A percentile compares a stretch with the other conserved stretches of the same genome.
Conservation (phyloP, 495 filamentous ascomycete species). For the Hypoxylon fragiforme region DNA sequence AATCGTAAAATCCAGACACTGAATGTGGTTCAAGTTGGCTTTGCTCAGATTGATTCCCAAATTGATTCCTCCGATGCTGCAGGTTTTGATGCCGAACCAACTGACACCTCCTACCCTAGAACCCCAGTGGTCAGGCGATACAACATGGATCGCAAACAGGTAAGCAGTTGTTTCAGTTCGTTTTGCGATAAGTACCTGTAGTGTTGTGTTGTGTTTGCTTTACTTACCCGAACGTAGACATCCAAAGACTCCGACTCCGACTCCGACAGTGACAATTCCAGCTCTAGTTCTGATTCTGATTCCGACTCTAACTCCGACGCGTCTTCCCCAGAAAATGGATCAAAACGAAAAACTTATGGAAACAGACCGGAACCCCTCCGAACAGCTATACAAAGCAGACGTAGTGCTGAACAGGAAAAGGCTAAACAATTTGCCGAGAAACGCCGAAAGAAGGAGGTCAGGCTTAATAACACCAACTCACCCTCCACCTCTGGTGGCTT, state of each 20-base stretch:
- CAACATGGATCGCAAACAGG: conserved; percentile 49
- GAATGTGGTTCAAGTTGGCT: conserved; percentile 54
- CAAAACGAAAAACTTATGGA: conserved; percentile 22
- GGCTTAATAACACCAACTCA: conserved; percentile 56
- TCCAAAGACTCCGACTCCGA: conserved; percentile 16
- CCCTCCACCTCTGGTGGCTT: conserved; percentile 49
- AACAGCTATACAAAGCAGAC: conserved; percentile 20
- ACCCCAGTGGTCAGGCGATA: conserved; percentile 39
- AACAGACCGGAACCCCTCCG: conserved; percentile 16
- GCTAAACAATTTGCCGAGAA: conserved; percentile 52
- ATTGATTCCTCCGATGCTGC: conserved; percentile 44
- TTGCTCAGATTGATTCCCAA: conserved; percentile 53
- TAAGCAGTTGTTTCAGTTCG: conserved; percentile 17
- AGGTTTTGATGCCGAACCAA: conserved; percentile 33
- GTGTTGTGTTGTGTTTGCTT: background rate
- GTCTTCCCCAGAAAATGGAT: conserved; percentile 14
- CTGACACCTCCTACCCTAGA: conserved; percentile 34
- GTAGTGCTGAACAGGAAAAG: conserved; percentile 46
- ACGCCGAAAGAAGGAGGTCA: conserved; percentile 61
- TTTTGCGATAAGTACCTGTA: background rate
- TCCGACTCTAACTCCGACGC: conserved; percentile 27
- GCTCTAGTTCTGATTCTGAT: conserved; percentile 20
- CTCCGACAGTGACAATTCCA: background rate
- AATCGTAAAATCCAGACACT: conserved; percentile 34
- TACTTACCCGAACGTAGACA: conserved; percentile 20